phyloP scores from a whole-genome alignment of 2,329 filamentous ascomycete species.

The Calonectria pseudoreteaudii region DNA sequence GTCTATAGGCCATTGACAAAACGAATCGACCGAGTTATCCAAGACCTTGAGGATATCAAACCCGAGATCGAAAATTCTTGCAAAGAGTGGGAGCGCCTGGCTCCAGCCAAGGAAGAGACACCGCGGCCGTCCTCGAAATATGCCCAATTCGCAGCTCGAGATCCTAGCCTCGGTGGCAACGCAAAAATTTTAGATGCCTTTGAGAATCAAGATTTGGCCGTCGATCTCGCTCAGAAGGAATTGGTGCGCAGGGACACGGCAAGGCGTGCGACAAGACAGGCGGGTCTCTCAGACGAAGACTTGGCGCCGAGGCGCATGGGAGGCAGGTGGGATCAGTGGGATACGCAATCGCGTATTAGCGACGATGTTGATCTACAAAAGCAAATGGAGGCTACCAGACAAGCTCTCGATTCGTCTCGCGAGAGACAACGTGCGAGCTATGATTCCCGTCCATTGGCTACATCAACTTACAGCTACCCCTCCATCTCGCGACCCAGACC shows the following conservation, averaged over 20 bases:
- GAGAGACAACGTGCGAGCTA: slow-evolving; percentile 38
- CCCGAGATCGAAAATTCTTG: slow-evolving; percentile 80
- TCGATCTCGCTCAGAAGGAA: slow-evolving; percentile 80
- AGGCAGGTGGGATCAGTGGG: slow-evolving; percentile 58
- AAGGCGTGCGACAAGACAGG: slow-evolving; percentile 67
- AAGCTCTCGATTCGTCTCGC: slow-evolving; percentile 55
- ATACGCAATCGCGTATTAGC: slow-evolving; percentile 32
- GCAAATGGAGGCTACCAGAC: slow-evolving; percentile 66
- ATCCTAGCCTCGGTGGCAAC: slow-evolving; percentile 70
- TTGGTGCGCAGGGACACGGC: slow-evolving; percentile 74
- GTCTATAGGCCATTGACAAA: slow-evolving; percentile 67
- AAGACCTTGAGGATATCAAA: slow-evolving; percentile 81
- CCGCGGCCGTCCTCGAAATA: slow-evolving; percentile 50
- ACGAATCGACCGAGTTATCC: slow-evolving; percentile 69
- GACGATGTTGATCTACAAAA: slow-evolving; percentile 60
- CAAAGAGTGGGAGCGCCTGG: slow-evolving; percentile 73
- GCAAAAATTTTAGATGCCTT: slow-evolving; percentile 74
- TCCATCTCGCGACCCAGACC: slow-evolving; percentile 65
- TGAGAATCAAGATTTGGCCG: slow-evolving; percentile 80
- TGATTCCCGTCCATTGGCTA: slow-evolving; percentile 43
- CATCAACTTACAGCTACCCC: slow-evolving; percentile 65
- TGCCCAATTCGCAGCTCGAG: slow-evolving; percentile 63
- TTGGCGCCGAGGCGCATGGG: slow-evolving; percentile 65
- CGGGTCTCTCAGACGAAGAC: slow-evolving; percentile 68
- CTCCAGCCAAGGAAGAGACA: slow-evolving; percentile 43